Conservation (phyloP, 2,329 filamentous ascomycete species). For the Cytospora paraplurivora region DNA sequence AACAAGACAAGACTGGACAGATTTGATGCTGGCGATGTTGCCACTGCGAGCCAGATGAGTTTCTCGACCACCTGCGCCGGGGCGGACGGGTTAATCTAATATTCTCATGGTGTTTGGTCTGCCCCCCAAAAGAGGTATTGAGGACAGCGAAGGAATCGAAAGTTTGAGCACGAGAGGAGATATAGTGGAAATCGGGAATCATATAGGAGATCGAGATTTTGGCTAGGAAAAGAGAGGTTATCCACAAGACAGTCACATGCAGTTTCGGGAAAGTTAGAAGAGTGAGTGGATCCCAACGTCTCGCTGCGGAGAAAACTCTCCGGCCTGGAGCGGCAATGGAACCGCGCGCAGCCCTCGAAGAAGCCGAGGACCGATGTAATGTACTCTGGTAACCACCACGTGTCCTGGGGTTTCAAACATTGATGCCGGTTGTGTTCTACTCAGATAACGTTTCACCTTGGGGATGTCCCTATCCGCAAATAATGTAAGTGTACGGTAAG, state of each 20-base stretch:
- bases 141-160: background rate
- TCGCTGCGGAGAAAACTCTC: background rate
- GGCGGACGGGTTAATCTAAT: background rate
- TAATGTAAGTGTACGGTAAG: too few relatives aligned
- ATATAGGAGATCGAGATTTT: background rate
- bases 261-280: background rate
- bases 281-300: background rate
- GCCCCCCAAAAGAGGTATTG: conserved; percentile 1
- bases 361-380: background rate
- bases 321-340: background rate
- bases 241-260: background rate
- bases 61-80: background rate
- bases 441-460: too few relatives aligned
- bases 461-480: too few relatives aligned
- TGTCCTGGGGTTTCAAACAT: too few relatives aligned
- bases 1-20: background rate
- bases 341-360: background rate
- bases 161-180: background rate
- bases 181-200: background rate
- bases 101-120: background rate
- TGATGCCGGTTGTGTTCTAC: too few relatives aligned
- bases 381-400: background rate
- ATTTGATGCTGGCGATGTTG: background rate
- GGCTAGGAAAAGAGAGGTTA: background rate
- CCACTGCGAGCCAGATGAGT: background rate